A percentile compares a stretch with the other conserved stretches of the same genome.
These are phyloP conservation scores for Wickerhamiella lipophila DNA, from an alignment of 805 yeast species.

Conservation along the genomic window DNA sequence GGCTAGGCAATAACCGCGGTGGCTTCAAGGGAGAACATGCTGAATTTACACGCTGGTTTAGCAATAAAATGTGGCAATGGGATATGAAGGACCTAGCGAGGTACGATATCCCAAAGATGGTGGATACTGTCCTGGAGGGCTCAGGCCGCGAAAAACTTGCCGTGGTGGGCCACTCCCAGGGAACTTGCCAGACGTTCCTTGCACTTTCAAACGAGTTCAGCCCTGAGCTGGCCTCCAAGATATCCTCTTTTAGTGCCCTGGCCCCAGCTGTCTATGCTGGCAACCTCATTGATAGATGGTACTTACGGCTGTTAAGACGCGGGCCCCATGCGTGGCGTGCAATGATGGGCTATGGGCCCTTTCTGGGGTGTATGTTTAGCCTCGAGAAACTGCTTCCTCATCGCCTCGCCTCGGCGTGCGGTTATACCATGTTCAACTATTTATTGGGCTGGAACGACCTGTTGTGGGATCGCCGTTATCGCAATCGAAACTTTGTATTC, in stretches of 20 bases:
- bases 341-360: conserved; percentile 66
- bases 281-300: conserved; percentile 43
- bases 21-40: conserved; percentile 66
- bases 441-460: conserved; percentile 77
- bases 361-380: conserved; percentile 60
- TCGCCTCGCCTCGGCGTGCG: conserved; percentile 46
- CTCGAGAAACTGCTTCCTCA: conserved; percentile 41
- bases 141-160: conserved; percentile 33
- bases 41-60: conserved; percentile 29
- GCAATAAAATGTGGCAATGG: conserved; percentile 81
- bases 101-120: conserved; percentile 62
- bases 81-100: conserved; percentile 71
- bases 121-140: conserved; percentile 42
- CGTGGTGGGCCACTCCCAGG: conserved; percentile 80
- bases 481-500: conserved; percentile 67
- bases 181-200: conserved; percentile 74
- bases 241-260: conserved; percentile 59
- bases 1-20: conserved; percentile 86
- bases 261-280: conserved; percentile 95
- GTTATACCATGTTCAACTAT: conserved; percentile 76
- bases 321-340: conserved; percentile 22
- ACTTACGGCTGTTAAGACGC: conserved; percentile 25
- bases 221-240: conserved; percentile 37
- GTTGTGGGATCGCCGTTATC: conserved; percentile 55
- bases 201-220: conserved; percentile 41